Evolutionary conservation across 116 monocot genomes (phyloP).

Genomic region (Iris pallida): DNA sequence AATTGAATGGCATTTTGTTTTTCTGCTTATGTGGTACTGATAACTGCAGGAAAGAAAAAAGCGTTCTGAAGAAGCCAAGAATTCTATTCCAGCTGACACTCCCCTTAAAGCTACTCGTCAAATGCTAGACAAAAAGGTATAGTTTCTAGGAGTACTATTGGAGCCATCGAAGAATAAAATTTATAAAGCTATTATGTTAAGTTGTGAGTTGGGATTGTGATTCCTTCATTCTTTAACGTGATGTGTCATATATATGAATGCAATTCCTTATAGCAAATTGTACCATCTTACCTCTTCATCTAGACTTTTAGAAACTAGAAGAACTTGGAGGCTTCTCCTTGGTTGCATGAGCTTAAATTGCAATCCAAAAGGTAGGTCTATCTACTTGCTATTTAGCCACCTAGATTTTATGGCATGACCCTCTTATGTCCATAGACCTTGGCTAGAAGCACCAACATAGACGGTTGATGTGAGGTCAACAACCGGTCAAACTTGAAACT

Average conservation of each 20-base stretch:
- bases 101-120: conserved; percentile 68
- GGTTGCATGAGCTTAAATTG: background rate
- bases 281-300: background rate
- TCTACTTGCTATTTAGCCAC: too few species aligned
- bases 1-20: too few species aligned
- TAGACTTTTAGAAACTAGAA: background rate
- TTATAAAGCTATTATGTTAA: background rate
- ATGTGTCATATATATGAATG: background rate
- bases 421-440: too few species aligned
- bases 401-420: too few species aligned
- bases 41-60: conserved; percentile 49
- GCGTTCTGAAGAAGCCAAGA: conserved; percentile 52
- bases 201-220: background rate
- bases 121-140: conserved; percentile 75
- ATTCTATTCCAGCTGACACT: conserved; percentile 47
- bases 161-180: background rate
- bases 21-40: background rate
- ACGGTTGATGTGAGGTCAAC: too few species aligned
- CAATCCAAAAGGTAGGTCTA: too few species aligned
- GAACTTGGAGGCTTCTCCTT: background rate
- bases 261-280: background rate
- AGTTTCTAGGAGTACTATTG: background rate
- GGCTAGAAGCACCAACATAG: too few species aligned
- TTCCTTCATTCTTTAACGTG: background rate
- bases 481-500: too few species aligned